Evolutionary conservation across 345 rosid species (phyloP), one percentile per base, ranked within the genome.

Genomic region (Acer yangbiense): DNA sequence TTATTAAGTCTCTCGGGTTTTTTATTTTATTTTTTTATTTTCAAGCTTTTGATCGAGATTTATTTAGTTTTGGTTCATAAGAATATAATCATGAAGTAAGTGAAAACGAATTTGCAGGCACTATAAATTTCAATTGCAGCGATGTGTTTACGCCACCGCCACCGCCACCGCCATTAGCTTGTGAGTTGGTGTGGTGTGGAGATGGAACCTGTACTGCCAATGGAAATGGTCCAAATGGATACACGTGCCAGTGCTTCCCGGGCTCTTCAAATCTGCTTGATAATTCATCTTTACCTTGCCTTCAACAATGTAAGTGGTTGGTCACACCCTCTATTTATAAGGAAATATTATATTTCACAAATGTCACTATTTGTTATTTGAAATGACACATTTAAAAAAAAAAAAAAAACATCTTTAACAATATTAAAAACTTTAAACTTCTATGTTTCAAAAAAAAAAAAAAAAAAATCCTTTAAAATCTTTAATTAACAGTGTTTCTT

Each of bases 191-290:
- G 70, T 82, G 84, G 82, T 88, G 88, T 52, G 88, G 83, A 3
- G 87, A 86, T 1, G 91, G 91, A n/a, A 75, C 23, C 17, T 88
- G 91, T 58, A 25, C 64, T 7, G 32, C 82, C 2, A 82, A 75
- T 54, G 84, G 76, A n/a, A n/a, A n/a, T n/a, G n/a, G n/a, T n/a
- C n/a, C n/a, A 61, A 77, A 2, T n/a, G 78, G 77, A 17, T 75
- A 80, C 60, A 18, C 20, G 9, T 88, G 91, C 75, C 71, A 82
- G 10, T 88, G 91, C 83, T 50, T 63, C 65, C 57, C 18, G 25
- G 86, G 77, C 61, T 74, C 85, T 0, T 35, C 32, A 3, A 88
- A 88, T 73, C 48, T 85, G 65, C 13, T 82, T 13, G 72, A 57
- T 10, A n/a, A 7, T 57, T 2, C 79, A 0, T n/a, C 55, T 29